phyloP scores from a whole-genome alignment of 371 early-diverging fungal species.

The Mucor indicus region DNA sequence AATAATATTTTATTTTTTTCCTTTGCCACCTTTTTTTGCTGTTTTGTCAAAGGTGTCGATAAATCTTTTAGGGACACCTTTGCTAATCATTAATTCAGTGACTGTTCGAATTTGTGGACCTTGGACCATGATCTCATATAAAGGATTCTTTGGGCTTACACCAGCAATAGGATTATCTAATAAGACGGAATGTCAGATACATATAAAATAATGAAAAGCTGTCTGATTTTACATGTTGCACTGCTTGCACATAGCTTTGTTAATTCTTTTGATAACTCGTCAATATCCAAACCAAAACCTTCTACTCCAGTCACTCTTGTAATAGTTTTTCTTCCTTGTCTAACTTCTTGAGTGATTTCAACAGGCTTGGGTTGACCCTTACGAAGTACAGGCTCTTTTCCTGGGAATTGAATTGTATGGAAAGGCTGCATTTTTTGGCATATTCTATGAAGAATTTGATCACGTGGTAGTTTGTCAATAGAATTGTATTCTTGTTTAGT shows the following conservation, averaged over 20 bases:
- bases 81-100: constrained; percentile 42
- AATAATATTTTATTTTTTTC: constrained; percentile 27
- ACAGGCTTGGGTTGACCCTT: constrained; percentile 52
- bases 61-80: constrained; percentile 57
- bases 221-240: constrained; percentile 55
- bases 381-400: constrained; percentile 35
- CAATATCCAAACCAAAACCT: constrained; percentile 58
- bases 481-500: constrained; percentile 59
- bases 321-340: constrained; percentile 64
- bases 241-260: constrained; percentile 66
- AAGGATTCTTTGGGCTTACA: constrained; percentile 52
- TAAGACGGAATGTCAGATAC: background rate
- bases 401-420: constrained; percentile 46
- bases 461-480: constrained; percentile 51
- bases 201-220: background rate
- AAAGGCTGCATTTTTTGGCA: constrained; percentile 56
- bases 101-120: constrained; percentile 68
- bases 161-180: constrained; percentile 54
- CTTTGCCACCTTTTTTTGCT: constrained; percentile 54
- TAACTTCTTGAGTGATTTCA: constrained; percentile 55
- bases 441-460: constrained; percentile 46
- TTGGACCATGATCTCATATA: constrained; percentile 73
- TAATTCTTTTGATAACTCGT: constrained; percentile 58
- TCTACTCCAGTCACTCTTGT: constrained; percentile 66
- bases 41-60: constrained; percentile 63